Percentiles rank a stretch among this genome's conserved stretches.
These are phyloP conservation scores for Aspergillus thermomutatus DNA, from an alignment of 2,329 filamentous ascomycete species.

Conservation along the genomic window DNA sequence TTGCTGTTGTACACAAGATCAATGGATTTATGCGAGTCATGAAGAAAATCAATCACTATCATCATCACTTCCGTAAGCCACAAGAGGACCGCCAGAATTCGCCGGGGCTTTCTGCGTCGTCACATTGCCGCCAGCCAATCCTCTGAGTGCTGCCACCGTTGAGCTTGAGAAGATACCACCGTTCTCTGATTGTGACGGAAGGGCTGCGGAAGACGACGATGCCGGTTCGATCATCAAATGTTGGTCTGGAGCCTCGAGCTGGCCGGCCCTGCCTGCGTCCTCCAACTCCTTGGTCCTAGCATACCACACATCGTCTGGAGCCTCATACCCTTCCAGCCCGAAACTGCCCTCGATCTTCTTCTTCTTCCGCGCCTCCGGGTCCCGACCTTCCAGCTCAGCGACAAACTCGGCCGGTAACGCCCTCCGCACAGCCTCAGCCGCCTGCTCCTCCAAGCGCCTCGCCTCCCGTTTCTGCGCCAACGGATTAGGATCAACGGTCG, in stretches of 20 bases:
- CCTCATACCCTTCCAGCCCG: conserved; percentile 86
- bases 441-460: conserved; percentile 86
- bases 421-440: conserved; percentile 84
- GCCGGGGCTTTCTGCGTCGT: conserved; percentile 44
- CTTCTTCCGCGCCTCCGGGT: conserved; percentile 81
- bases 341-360: conserved; percentile 87
- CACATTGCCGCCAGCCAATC: conserved; percentile 43
- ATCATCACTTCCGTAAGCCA: conserved; percentile 86
- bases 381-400: conserved; percentile 87
- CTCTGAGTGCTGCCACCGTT: conserved; percentile 74
- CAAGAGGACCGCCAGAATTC: conserved; percentile 63
- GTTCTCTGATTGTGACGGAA: conserved; percentile 31
- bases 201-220: conserved; percentile 38
- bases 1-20: conserved; percentile 11
- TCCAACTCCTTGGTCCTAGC: conserved; percentile 71
- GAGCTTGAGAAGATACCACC: conserved; percentile 76
- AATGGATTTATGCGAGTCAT: neutral
- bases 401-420: conserved; percentile 88
- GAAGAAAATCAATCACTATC: conserved; percentile 57
- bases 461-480: conserved; percentile 91
- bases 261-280: conserved; percentile 57
- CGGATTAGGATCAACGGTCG: conserved; percentile 92
- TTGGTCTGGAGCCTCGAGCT: conserved; percentile 51
- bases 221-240: conserved; percentile 46
- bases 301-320: conserved; percentile 91